Conservation (phyloP, 2,329 filamentous ascomycete species). For the Diaporthe sp. region DNA sequence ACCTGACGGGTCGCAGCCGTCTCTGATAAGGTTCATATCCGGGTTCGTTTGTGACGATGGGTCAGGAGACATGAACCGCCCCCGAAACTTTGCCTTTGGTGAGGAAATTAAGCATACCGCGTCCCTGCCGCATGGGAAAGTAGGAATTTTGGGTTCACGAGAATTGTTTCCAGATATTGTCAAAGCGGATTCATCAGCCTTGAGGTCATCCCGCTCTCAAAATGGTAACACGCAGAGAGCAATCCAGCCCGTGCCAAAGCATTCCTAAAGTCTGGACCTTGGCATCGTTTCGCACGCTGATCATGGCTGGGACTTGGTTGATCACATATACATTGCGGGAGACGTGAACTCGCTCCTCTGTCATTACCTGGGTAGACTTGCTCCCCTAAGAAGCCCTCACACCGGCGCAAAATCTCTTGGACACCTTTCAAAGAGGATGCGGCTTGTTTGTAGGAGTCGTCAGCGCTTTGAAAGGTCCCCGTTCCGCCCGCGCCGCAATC, state of each 20-base stretch:
- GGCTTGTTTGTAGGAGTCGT: not conserved
- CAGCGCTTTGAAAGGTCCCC: not conserved
- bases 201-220: not conserved
- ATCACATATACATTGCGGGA: not conserved
- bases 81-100: not conserved
- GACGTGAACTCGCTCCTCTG: not conserved
- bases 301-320: not conserved
- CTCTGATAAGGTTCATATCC: constrained; percentile 4
- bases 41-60: not conserved
- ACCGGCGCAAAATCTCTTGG: not conserved
- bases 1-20: not conserved
- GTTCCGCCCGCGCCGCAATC: too few relatives aligned
- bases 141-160: constrained; percentile 7
- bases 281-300: not conserved
- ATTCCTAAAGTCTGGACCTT: not conserved
- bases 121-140: not conserved
- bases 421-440: not conserved
- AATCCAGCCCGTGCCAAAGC: not conserved
- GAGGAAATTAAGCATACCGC: not conserved
- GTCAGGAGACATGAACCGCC: constrained; percentile 2
- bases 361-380: too few relatives aligned
- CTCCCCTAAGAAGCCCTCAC: not conserved
- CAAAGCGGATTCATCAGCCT: not conserved
- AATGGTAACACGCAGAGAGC: not conserved
- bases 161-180: not conserved